Evolutionary conservation across 1,284 basidiomycete species (phyloP), one percentile per base, ranked within the genome.

Genomic region (Cryptococcus depauperatus): DNA sequence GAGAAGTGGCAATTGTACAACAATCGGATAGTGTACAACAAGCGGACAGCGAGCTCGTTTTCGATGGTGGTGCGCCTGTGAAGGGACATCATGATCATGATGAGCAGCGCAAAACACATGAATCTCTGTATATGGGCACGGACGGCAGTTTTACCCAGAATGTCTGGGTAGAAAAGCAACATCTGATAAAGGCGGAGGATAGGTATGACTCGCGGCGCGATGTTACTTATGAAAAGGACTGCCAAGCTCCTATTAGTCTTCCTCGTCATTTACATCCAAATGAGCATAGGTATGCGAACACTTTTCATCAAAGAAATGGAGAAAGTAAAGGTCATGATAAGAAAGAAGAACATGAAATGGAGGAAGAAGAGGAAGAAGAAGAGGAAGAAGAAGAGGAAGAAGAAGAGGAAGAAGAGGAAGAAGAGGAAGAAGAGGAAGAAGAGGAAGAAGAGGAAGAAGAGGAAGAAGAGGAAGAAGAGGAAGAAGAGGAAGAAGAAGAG

Each of bases 11-110:
- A 23, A n/a, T 35, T 3, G 18, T n/a, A 21, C 35, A 47, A 22
- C 32, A 38, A 18, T 41, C 44, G 22, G 49, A 44, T 42, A 32
- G 45, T 22, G 35, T 35, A 6, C 39, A 43, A 10, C 48, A 49
- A 33, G 51, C 49, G 19, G 51, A 48, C 25, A 42, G 37, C 13
- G 47, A 48, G 21, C 46, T 45, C 16, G 46, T 46, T 41, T 50
- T 50, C 13, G 48, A 44, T n/a, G 45, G 44, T 8, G 51, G 51
- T 14, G 50, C 29, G 29, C 29, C 10, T 10, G 28, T 9, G 28
- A n/a, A 30, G n/a, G 29, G 29, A n/a, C 2, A 29, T 29, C 28
- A 29, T 9, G 28, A 43, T 22, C 34, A 43, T 18, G 38, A 35
- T 11, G 41, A 16, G 19, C 37, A 37, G 10, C 29, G 16, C 9